A percentile compares a stretch with the other conserved stretches of the same genome.
Conservation (phyloP, 768 basidiomycete genomes). For the Hortiboletus campestris region DNA sequence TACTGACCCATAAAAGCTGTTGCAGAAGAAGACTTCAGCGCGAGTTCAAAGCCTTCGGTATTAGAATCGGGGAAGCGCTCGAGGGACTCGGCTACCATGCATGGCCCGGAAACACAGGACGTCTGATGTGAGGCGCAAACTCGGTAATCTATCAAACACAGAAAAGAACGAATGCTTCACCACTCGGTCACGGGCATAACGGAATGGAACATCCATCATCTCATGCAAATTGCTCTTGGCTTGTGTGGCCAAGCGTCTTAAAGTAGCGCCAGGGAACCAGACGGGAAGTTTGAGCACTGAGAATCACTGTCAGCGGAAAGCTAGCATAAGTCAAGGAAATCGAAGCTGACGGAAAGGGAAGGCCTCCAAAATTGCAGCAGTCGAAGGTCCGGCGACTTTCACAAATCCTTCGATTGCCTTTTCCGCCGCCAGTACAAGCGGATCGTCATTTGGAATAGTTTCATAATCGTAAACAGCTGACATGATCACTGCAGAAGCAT, state of each 20-base stretch:
- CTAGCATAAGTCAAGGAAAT: neutral
- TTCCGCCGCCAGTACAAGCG: conserved; percentile 30
- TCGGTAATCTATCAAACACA: neutral
- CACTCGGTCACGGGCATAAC: conserved; percentile 27
- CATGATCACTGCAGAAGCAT: conserved; percentile 33
- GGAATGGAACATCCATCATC: conserved; percentile 31
- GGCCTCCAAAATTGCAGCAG: conserved; percentile 28
- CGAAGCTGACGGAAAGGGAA: conserved; percentile 31
- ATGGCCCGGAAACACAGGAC: conserved; percentile 22
- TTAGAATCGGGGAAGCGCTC: conserved; percentile 13
- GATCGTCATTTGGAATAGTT: conserved; percentile 27
- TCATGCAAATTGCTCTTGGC: conserved; percentile 29
- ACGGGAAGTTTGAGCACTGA: conserved; percentile 29
- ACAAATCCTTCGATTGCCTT: conserved; percentile 28
- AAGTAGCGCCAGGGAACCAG: conserved; percentile 38
- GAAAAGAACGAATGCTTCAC: conserved; percentile 8
- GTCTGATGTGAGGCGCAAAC: conserved; percentile 7
- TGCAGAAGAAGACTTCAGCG: conserved; percentile 31
- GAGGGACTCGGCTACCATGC: conserved; percentile 33
- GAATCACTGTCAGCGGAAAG: conserved; percentile 14
- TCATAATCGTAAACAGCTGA: conserved; percentile 35
- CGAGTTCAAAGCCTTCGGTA: conserved; percentile 26
- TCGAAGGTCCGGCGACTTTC: conserved; percentile 25
- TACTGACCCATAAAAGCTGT: conserved; percentile 33
- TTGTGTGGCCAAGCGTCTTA: conserved; percentile 29